A percentile compares a stretch with the other conserved stretches of the same genome.
These are phyloP conservation scores for Wickerhamiella infanticola DNA, from an alignment of 1,139 yeast species.

Conservation along the genomic window DNA sequence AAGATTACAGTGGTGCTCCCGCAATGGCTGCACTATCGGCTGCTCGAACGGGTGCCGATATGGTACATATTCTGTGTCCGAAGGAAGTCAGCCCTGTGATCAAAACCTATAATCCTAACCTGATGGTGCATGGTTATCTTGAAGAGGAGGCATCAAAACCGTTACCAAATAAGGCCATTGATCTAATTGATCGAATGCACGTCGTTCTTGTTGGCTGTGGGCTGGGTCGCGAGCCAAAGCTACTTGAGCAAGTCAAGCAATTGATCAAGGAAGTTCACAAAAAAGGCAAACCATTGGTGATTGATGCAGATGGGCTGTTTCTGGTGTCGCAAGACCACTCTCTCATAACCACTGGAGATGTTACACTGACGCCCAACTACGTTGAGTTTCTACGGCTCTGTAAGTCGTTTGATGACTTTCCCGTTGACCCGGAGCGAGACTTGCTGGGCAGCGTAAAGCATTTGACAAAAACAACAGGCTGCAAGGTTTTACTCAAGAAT, in stretches of 20 bases:
- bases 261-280: constrained; percentile 43
- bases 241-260: constrained; percentile 43
- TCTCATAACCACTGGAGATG: constrained; percentile 36
- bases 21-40: constrained; percentile 77
- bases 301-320: constrained; percentile 82
- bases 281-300: constrained; percentile 44
- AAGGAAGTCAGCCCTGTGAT: constrained; percentile 61
- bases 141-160: constrained; percentile 18
- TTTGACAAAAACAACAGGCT: constrained; percentile 20
- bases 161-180: constrained; percentile 30
- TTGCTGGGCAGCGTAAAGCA: neutral
- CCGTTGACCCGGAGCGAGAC: constrained; percentile 1
- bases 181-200: constrained; percentile 51
- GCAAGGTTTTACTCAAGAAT: constrained; percentile 64
- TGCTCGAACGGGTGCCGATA: constrained; percentile 72
- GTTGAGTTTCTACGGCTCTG: constrained; percentile 65
- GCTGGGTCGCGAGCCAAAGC: constrained; percentile 61
- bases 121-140: constrained; percentile 92
- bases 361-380: constrained; percentile 77
- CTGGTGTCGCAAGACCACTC: constrained; percentile 43
- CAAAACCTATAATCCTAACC: constrained; percentile 77
- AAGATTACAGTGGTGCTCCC: constrained; percentile 95
- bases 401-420: constrained; percentile 22
- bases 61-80: constrained; percentile 80
- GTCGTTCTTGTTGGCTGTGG: constrained; percentile 90